These are phyloP conservation scores for Pseudotulostoma volvatum DNA, from an alignment of 495 filamentous ascomycete genomes.

Conservation along the genomic window DNA sequence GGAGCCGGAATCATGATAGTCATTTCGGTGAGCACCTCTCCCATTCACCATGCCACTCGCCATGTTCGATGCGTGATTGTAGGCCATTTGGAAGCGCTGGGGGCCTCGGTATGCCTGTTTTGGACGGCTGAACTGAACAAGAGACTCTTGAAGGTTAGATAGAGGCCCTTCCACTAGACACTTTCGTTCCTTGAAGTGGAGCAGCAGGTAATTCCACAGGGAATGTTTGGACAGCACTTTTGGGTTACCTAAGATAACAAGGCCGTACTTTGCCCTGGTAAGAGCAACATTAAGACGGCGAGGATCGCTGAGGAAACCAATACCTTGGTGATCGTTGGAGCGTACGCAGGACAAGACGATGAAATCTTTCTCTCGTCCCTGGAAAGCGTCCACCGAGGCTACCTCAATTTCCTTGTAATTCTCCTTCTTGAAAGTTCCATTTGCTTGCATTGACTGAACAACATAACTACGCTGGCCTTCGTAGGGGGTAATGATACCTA, in stretches of 20 bases:
- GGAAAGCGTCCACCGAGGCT: slow-evolving; percentile 96
- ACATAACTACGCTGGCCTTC: slow-evolving; percentile 98
- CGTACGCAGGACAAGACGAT: slow-evolving; percentile 97
- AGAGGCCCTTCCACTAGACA: slow-evolving; percentile 96
- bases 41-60: slow-evolving; percentile 32
- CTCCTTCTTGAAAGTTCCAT: slow-evolving; percentile 93
- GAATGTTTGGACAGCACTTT: slow-evolving; percentile 98
- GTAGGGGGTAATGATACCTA: slow-evolving; percentile 97
- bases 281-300: slow-evolving; percentile 98
- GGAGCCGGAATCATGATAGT: slow-evolving; percentile 73
- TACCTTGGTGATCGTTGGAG: slow-evolving; percentile 97
- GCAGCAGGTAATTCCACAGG: slow-evolving; percentile 87
- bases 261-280: slow-evolving; percentile 88
- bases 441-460: slow-evolving; percentile 96
- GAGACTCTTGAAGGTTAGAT: slow-evolving; percentile 82
- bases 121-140: slow-evolving; percentile 88
- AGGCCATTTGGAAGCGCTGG: slow-evolving; percentile 75
- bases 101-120: slow-evolving; percentile 85
- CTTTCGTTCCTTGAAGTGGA: slow-evolving; percentile 95
- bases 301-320: slow-evolving; percentile 96
- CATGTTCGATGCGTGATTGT: slow-evolving; percentile 46
- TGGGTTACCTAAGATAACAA: slow-evolving; percentile 93
- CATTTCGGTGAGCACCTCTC: slow-evolving; percentile 40
- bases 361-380: slow-evolving; percentile 97
- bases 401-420: slow-evolving; percentile 98